Base-by-base conservation (phyloP, 2,329 filamentous ascomycete species). In the Sporothrix brasiliensis region DNA sequence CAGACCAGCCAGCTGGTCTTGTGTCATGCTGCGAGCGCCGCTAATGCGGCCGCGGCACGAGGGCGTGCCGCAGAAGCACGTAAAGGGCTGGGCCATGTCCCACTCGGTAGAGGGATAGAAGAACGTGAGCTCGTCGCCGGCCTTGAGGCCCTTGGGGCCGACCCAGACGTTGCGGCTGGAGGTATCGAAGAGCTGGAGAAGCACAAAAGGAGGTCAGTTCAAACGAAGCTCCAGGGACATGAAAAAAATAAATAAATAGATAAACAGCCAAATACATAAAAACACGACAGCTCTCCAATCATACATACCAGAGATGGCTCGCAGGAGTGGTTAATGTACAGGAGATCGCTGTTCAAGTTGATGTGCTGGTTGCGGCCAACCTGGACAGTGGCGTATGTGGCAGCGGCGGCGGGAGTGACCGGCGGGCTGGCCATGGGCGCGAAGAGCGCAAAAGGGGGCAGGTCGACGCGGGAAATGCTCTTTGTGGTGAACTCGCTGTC, bases 41-140 rank as follows among this genome's bases (percentile, higher is more conserved):
- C 80, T 78, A 73, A 92, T 91, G 73, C 79, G 82, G 19, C 89
- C 89, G 68, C 84, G 83, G 79, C 90, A 92, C 24, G 81, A 80
- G 0, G 81, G 74, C 4, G 82, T 83, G 72, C 83, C 83, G 77
- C 90, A 92, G 71, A 85, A 81, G 77, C 90, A 92, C 72, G 85
- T 80, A 77, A 92, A 92, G 4, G 88, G 84, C 81, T 92, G 90
- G 44, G 87, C 87, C 90, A 92, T 92, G 76, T 83, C 76, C 89
- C 89, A 92, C 79, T 92, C 90, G 1, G 89, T 92, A 69, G 88
- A 91, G 4, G 90, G 89, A 75, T 92, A 92, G 80, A 92, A 92
- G 81, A 92, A 92, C 68, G 87, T 88, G 61, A 89, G 81, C 76
- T 89, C 87, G 72, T 89, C 85, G 65, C 86, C 86, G 4, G 79